A percentile compares a stretch with the other conserved stretches of the same genome.
These are phyloP conservation scores for Picochlorum sp. DNA, from an alignment of 139 green algal species.

Conservation along the genomic window DNA sequence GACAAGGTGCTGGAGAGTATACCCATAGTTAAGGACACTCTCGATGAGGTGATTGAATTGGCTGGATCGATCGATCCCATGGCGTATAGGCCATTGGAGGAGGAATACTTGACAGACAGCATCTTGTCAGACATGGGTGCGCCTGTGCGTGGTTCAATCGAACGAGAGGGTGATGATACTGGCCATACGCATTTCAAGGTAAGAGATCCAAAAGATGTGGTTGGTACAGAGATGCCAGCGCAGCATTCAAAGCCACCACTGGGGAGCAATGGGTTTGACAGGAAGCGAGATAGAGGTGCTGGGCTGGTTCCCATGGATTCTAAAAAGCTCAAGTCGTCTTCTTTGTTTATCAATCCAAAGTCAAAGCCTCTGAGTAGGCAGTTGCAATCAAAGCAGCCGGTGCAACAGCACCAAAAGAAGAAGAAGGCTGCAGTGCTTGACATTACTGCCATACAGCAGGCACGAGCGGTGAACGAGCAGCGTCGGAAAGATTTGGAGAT, in stretches of 20 bases:
- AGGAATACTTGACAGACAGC: slow-evolving; percentile 21
- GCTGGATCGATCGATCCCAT: slow-evolving; percentile 3
- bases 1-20: slow-evolving; percentile 2
- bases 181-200: neutral
- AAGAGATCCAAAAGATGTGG: neutral
- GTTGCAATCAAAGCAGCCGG: neutral
- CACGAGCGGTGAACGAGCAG: neutral
- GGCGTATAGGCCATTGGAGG: slow-evolving; percentile 25
- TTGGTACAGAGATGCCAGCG: neutral
- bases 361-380: neutral
- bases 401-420: neutral
- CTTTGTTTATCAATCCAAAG: neutral
- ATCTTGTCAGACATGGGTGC: slow-evolving; percentile 9
- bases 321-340: neutral
- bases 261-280: neutral
- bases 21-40: slow-evolving; percentile 11
- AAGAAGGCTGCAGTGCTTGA: slow-evolving; percentile 16
- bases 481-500: neutral
- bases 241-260: neutral
- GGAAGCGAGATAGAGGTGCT: neutral
- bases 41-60: slow-evolving; percentile 6
- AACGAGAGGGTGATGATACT: neutral
- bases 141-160: neutral
- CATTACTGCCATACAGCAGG: slow-evolving; percentile 6
- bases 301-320: neutral